Evolutionary conservation across 148 eudicot genomes (phyloP), one percentile per base, ranked within the genome.

Genomic region (Spergularia marina): DNA sequence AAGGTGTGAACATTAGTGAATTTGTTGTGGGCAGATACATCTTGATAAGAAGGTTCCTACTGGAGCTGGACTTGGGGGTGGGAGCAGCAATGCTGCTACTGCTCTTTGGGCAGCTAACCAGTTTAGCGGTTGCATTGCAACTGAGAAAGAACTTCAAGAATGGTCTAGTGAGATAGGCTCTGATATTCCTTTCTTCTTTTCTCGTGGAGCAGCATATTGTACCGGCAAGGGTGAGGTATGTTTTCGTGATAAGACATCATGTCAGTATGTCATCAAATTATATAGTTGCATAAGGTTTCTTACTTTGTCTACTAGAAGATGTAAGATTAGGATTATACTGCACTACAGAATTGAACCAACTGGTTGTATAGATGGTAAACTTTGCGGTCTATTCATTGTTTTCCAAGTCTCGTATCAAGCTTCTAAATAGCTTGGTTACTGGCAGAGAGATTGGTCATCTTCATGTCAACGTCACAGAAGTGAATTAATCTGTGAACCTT

Each of bases 161-260:
- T 92, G 98, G 98, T 95, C 98, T 0, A 69, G 97, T 75, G 98
- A 92, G 84, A 95, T 95, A 68, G 98, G 98, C 56, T 95, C 97
- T n/a, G 98, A 92, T 84, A 83, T 95, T 53, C 94, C 98, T 6
- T 95, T 95, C 84, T 95, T 95, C 86, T 95, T 95, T 85, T 95
- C 98, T 53, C 79, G 78, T 74, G 97, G 97, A 77, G 96, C 92
- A 68, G 98, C 94, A 65, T 95, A 95, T 81, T 95, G 98, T 75
- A 95, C 97, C 21, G 96, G 98, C 39, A 87, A 97, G 87, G 98
- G 97, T 23, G 97, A 95, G 97, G 98, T 95, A 86, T 73, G 86
- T 74, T 78, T 72, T 63, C 30, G 47, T 13, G 51, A 71, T 40
- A 21, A 34, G 9, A 23, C 36, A 58, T 4, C 30, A 73, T 44